Evolutionary conservation across 768 basidiomycete genomes (phyloP), one percentile per base, ranked within the genome.

Genomic region (Tylopilus felleus): DNA sequence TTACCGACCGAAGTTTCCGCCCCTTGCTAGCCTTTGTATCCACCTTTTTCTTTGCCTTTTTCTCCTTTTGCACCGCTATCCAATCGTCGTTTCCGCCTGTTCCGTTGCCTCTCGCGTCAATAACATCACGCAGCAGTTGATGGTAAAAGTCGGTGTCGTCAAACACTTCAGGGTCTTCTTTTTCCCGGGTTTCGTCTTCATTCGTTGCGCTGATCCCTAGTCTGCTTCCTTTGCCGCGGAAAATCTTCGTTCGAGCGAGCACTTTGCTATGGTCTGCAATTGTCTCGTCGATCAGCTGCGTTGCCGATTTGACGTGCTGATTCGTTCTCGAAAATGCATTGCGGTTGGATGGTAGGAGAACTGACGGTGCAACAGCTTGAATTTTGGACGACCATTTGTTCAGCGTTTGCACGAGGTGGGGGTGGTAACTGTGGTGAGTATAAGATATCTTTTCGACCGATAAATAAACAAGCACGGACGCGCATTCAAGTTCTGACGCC

Each of bases 11-110:
- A 57, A 99, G 72, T 71, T 94, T 96, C 53, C 96, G 78, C 5
- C 97, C 97, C 74, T 98, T 98, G 73, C 89, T 93, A 9, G 93
- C 96, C 61, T 88, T 93, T 0, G 93, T 92, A 67, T 99, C 96
- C n/a, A 96, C 91, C 66, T 85, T 90, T 70, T 88, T 88, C 74
- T 87, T 87, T 22, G 81, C 79, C 69, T 84, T 90, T 65, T 81
- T 85, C 62, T 83, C 82, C 54, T 80, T 84, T 65, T 90, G 85
- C 41, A 75, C 58, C 8, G 74, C 65, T 71, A 84, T 76, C 88
- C 88, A 89, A 62, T 85, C 83, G 35, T 80, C 78, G 39, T 68
- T 73, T 14, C 73, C 75, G 39, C 71, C 71, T 23, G 74, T 71
- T 28, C 76, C 77, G 28, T 75, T 76, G 17, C 72, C 66, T 48